Percentiles rank a stretch among this genome's conserved stretches.
Evolutionary conservation across 805 yeast genomes (phyloP).

Genomic region (Wickerhamomyces sydowiorum): DNA sequence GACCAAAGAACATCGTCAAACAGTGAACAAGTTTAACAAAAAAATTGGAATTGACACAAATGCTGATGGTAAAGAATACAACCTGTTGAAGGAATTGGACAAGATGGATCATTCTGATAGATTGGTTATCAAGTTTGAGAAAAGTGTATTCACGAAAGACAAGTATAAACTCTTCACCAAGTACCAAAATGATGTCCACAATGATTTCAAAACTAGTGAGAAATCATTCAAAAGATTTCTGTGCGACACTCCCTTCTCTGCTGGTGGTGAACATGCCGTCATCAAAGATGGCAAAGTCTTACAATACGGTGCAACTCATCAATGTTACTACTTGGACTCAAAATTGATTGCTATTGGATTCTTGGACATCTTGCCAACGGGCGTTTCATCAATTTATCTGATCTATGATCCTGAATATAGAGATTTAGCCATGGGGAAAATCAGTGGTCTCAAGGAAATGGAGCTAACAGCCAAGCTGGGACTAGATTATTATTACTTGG

Average conservation of each 20-base stretch:
- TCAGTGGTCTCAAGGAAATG: constrained; percentile 71
- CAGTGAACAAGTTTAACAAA: constrained; percentile 50
- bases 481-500: constrained; percentile 59
- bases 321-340: constrained; percentile 62
- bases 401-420: constrained; percentile 83
- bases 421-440: constrained; percentile 65
- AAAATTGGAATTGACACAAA: constrained; percentile 7
- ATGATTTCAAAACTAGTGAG: constrained; percentile 46
- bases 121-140: constrained; percentile 44
- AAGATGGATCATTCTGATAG: constrained; percentile 28
- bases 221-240: constrained; percentile 57
- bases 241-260: constrained; percentile 59
- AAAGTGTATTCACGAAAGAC: constrained; percentile 45
- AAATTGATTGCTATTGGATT: constrained; percentile 71
- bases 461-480: constrained; percentile 42
- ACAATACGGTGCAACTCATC: constrained; percentile 64
- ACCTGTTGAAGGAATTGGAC: constrained; percentile 29
- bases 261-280: constrained; percentile 8
- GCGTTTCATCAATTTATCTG: constrained; percentile 80
- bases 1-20: constrained; percentile 61
- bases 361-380: constrained; percentile 68
- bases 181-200: constrained; percentile 69
- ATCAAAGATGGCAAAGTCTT: constrained; percentile 8
- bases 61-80: constrained; percentile 15
- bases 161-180: constrained; percentile 58